Base-by-base conservation (phyloP, 1,284 basidiomycete genomes). In the Rhizoctonia solani region DNA sequence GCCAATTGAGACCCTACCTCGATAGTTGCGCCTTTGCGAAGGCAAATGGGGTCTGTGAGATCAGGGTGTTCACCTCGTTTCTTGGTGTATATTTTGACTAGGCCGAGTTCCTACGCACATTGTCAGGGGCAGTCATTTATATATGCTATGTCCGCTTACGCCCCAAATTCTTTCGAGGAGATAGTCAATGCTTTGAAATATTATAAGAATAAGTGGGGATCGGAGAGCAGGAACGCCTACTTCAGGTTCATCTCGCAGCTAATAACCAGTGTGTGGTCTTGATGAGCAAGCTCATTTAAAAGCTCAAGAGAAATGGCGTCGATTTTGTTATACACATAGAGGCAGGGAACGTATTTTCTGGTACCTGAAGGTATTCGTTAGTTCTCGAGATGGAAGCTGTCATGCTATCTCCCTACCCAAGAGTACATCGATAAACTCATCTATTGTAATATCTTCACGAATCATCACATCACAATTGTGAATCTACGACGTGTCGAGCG, bases 381-480 rank as follows among this genome's bases (percentile, higher is more conserved):
- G 23, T 19, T 21, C 25, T 32, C 50, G 32, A 34, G 63, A 54
- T 5, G 14, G 29, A 27, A 4, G n/a, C n/a, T 59, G 23, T 50
- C 23, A 44, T 27, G 25, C 19, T 14, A 19, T 77, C 71, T 75
- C 84, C 92, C 94, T 66, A 84, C 92, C 94, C 66, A 98, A 91
- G 19, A 99, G 83, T 9, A 98, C 93, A 75, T 99, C 96, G 74
- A 98, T 97, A 75, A 98, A 97, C 75, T 98, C 93, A 77, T 99
- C 95, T 1, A 91, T 93, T 2, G 92, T 93, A 71, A 98, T 94
- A 78, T 98, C 95, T 81, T 98, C 94, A 73, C 95, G 85, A 72
- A 98, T 93, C 93, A 97, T 95, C 25, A 97, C 88, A 77, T 97
- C 95, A 75, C 93, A 95, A 74, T 96, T 97, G 78, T 97, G 94